Base-by-base conservation (phyloP, 2,329 filamentous ascomycete genomes). In the Trichophyton simii region DNA sequence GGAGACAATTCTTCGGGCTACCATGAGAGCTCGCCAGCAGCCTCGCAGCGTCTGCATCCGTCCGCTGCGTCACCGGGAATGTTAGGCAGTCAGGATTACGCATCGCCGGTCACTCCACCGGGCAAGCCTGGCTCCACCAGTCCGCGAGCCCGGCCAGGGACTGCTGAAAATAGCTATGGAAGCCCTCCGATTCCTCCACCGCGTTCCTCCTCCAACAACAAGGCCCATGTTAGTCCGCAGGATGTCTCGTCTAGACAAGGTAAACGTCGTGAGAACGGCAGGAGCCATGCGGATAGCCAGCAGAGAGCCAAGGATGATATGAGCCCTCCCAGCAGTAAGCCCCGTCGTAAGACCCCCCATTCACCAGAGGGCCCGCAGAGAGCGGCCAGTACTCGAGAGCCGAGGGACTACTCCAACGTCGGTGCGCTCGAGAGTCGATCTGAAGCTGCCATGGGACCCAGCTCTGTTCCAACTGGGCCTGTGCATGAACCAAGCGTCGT, bases 401-500 rank as follows among this genome's bases (percentile, higher is more conserved):
- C 66, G 65, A 71, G 71, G 71, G 67, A 70, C 18, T 71, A 74
- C 62, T 68, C 71, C 57, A 69, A 72, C 13, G 66, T 72, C 1
- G 65, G 72, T 60, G 63, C 77, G 11, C 66, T 67, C 42, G 66
- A 70, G 58, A 66, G 66, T 42, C 69, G 69, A 61, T 69, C 69
- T 48, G 72, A 72, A 55, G 71, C 75, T 42, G 73, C 80, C 55
- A 79, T 82, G 62, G 81, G 81, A 44, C 76, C 80, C 65, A 76
- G 82, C 42, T 82, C 81, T 18, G 81, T 80, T 44, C 80, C 82
- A 41, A 82, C 80, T 44, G 80, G 80, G 48, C 79, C 88, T 11
- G 83, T 85, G 13, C 84, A 87, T 62, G 89, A 95, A 72, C 85
- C 88, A 61, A 91, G 87, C 73, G 85, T 91, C 61, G 85, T 90